Conservation (phyloP, 371 early-diverging fungal species). For the Parasitella parasitica region DNA sequence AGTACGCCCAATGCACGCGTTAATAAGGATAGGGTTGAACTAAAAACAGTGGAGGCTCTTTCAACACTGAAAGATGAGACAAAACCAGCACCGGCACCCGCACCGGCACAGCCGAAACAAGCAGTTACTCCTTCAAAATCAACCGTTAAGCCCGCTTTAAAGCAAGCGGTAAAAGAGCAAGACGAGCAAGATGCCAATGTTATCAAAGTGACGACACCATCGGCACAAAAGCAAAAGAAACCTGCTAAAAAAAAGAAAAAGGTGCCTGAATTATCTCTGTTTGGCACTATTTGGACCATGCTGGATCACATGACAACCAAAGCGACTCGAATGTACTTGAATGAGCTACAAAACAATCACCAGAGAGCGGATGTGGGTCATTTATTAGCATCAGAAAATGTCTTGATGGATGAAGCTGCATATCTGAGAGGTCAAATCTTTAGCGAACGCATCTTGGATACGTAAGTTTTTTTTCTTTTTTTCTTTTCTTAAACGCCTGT, state of each 20-base stretch:
- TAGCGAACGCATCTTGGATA: constrained; percentile 49
- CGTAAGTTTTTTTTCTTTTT: constrained; percentile 29
- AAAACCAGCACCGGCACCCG: neutral
- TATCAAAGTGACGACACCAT: neutral
- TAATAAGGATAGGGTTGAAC: too few relatives aligned
- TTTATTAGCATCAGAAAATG: constrained; percentile 16
- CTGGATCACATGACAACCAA: constrained; percentile 48
- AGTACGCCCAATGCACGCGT: neutral
- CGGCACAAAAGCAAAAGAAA: constrained; percentile 8
- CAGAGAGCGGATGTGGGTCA: neutral
- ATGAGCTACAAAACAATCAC: constrained; percentile 19
- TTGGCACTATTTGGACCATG: constrained; percentile 58
- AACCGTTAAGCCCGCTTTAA: neutral
- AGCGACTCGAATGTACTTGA: constrained; percentile 38
- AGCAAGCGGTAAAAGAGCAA: neutral
- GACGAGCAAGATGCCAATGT: neutral
- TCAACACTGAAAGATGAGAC: too few relatives aligned
- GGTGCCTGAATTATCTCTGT: constrained; percentile 44
- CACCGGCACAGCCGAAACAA: too few relatives aligned
- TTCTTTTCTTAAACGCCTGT: neutral
- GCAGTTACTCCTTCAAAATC: neutral
- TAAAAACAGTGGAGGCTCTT: neutral
- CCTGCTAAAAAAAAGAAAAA: constrained; percentile 34
- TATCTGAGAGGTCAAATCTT: constrained; percentile 47
- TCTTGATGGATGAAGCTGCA: constrained; percentile 22